Conservation (phyloP, 495 filamentous ascomycete species). For the Xylaria palmicola region DNA sequence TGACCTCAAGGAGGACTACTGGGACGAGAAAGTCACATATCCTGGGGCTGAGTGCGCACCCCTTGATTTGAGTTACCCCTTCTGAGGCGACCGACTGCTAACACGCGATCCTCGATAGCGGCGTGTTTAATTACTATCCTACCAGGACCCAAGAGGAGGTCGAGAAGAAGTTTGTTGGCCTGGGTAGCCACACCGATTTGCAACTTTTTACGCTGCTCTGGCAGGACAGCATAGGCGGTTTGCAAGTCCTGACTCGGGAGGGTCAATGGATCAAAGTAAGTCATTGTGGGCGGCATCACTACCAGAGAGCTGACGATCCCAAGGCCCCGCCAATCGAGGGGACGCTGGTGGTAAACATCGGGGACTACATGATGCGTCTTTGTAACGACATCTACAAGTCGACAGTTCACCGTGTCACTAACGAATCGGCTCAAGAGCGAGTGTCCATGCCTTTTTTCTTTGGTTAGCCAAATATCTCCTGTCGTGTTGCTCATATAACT, state of each 20-base stretch:
- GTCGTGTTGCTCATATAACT: background rate
- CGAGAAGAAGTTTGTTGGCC: conserved; percentile 39
- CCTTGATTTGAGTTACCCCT: background rate
- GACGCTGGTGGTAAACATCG: conserved; percentile 64
- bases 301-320: conserved; percentile 3
- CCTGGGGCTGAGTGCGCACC: conserved; percentile 42
- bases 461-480: conserved; percentile 19
- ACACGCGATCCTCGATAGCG: background rate
- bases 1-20: conserved; percentile 49
- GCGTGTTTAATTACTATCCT: conserved; percentile 53
- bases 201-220: conserved; percentile 58
- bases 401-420: conserved; percentile 59
- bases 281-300: conserved; percentile 3
- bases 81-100: background rate
- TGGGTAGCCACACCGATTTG: conserved; percentile 60
- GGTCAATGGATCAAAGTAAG: conserved; percentile 55
- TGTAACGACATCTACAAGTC: conserved; percentile 61
- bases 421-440: conserved; percentile 41
- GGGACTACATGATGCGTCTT: conserved; percentile 61
- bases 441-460: conserved; percentile 67
- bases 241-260: conserved; percentile 52
- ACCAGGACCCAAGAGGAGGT: conserved; percentile 36
- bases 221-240: conserved; percentile 53
- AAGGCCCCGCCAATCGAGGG: conserved; percentile 51
- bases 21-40: conserved; percentile 49